phyloP scores from a whole-genome alignment of 352 stramenopile species.

The Phytophthora melonis region DNA sequence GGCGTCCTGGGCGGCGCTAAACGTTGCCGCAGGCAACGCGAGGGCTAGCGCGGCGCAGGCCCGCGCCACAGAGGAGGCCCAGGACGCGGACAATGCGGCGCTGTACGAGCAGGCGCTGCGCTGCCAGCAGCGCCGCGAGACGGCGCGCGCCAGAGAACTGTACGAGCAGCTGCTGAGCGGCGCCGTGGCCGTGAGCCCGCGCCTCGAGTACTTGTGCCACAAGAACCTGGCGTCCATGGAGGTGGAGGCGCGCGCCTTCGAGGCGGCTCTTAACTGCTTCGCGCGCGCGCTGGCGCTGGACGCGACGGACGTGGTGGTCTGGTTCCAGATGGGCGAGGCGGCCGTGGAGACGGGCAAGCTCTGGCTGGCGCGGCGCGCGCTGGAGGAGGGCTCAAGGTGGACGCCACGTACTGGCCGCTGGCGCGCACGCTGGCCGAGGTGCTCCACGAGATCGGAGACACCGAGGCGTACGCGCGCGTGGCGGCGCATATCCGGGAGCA shows the following conservation, averaged over 20 bases:
- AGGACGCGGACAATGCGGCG: slow-evolving; percentile 67
- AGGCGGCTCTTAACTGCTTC: slow-evolving; percentile 57
- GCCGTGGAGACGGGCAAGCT: slow-evolving; percentile 70
- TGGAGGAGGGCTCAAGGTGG: slow-evolving; percentile 72
- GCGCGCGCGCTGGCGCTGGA: slow-evolving; percentile 63
- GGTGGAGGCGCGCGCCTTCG: slow-evolving; percentile 51
- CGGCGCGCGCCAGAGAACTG: slow-evolving; percentile 41
- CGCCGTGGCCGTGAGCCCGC: slow-evolving; percentile 42
- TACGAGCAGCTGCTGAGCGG: slow-evolving; percentile 49
- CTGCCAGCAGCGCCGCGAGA: slow-evolving; percentile 64
- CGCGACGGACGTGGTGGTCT: slow-evolving; percentile 79
- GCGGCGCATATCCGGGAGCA: slow-evolving; percentile 51
- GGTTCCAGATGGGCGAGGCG: slow-evolving; percentile 71
- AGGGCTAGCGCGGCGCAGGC: slow-evolving; percentile 20
- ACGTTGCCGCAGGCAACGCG: slow-evolving; percentile 47
- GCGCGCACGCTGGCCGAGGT: slow-evolving; percentile 68
- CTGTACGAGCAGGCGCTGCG: slow-evolving; percentile 78
- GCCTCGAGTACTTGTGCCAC: slow-evolving; percentile 74
- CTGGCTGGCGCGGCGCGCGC: slow-evolving; percentile 63
- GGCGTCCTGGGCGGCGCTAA: slow-evolving; percentile 76
- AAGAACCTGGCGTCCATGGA: slow-evolving; percentile 77
- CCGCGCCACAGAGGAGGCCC: slow-evolving; percentile 68
- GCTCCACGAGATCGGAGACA: slow-evolving; percentile 62
- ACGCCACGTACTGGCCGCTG: slow-evolving; percentile 74
- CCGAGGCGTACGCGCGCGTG: slow-evolving; percentile 56